Evolutionary conservation across 306 rosid genomes (phyloP).

Genomic region (Pueraria montana): DNA sequence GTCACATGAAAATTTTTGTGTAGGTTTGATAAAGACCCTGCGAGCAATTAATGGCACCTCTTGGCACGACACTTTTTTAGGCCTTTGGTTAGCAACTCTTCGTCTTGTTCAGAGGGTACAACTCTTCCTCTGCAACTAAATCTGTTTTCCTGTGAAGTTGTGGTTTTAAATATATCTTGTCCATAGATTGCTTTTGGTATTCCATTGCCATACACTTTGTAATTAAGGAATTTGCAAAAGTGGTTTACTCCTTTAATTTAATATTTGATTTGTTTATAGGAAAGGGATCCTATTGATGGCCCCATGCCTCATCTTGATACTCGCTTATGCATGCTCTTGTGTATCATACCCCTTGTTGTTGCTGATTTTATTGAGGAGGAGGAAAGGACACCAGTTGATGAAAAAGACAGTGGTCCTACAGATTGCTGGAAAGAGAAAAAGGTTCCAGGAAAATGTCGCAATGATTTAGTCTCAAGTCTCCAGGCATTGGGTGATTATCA

Average conservation of each 20-base stretch:
- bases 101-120: conserved; percentile 96
- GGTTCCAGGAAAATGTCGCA: conserved; percentile 67
- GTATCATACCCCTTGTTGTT: conserved; percentile 85
- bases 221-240: conserved; percentile 8
- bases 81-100: conserved; percentile 96
- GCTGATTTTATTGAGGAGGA: conserved; percentile 90
- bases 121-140: conserved; percentile 41
- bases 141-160: conserved; percentile 44
- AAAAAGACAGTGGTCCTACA: conserved; percentile 57
- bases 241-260: conserved; percentile 2
- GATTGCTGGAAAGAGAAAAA: conserved; percentile 70
- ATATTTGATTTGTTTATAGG: conserved; percentile 56
- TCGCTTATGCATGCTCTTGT: conserved; percentile 88
- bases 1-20: conserved; percentile 39
- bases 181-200: conserved; percentile 6
- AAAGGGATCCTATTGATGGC: conserved; percentile 99
- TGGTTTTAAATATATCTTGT: conserved; percentile 23
- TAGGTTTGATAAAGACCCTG: conserved; percentile 90
- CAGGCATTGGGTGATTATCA: conserved; percentile 89
- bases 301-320: conserved; percentile 96
- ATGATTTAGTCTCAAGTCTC: conserved; percentile 80
- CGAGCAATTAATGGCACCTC: conserved; percentile 93
- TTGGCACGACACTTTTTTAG: conserved; percentile 95
- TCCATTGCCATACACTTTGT: not conserved
- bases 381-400: conserved; percentile 58